Base-by-base conservation (phyloP, 2,329 filamentous ascomycete genomes). In the Paracorniculantispora psalliotae region DNA sequence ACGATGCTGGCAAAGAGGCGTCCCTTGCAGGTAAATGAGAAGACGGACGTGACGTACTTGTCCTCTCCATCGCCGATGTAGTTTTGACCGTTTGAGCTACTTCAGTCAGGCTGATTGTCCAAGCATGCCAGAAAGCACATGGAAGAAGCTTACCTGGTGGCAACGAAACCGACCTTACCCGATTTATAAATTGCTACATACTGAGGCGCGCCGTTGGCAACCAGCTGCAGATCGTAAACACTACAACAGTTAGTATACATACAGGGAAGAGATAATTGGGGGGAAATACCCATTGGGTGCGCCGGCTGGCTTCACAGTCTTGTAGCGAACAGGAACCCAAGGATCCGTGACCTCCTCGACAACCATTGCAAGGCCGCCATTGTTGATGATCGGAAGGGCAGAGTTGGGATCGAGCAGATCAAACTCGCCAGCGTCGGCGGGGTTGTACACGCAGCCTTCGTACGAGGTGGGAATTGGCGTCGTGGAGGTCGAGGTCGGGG, bases 111-210 rank as follows among this genome's bases (percentile, higher is more conserved):
- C n/a, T 21, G 5, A 44, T 8, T 4, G 3, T 44, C 2, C 21
- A 17, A 28, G 25, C 5, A 48, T 12, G 41, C 10, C 21, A 19
- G n/a, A 26, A 12, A 3, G 28, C 4, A 15, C 13, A 13, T 12
- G 4, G 25, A 1, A n/a, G 13, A n/a, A 25, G n/a, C 21, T 47
- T 57, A 44, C 55, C 55, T 57, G 1, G 46, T 57, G 46, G n/a
- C 3, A 9, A 57, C 55, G 13, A 57, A 57, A 17, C 46, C 55
- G 23, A 57, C 55, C 25, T 57, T 50, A 23, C 55, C 55, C n/a
- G 55, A 57, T 46, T 57, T 57, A 35, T 57, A 57, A 25, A 57
- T 50, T 23, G 55, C 55, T 4, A 57, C 7, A 13, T 50, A 57
- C 15, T 21, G 46, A 15, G 46, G 46, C 2, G 46, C 25, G 15